Percentiles rank a stretch among this genome's conserved stretches.
Evolutionary conservation across 164 flowering plant species (phyloP).

Genomic region (Magnolia sinica): DNA sequence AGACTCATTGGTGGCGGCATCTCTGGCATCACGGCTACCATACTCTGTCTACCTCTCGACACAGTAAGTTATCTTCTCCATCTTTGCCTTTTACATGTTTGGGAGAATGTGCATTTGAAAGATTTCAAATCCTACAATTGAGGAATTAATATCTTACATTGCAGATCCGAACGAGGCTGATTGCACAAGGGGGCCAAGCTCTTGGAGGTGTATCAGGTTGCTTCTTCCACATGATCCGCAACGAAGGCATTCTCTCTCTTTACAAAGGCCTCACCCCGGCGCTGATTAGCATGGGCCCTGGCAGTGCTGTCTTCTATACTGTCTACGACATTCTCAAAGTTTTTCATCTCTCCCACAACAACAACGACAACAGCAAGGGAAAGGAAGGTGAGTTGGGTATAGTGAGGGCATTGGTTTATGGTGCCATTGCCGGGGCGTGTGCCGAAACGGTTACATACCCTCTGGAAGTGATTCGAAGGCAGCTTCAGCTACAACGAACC

Average conservation of each 20-base stretch:
- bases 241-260: constrained; percentile 18
- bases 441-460: constrained; percentile 20
- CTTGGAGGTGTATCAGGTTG: constrained; percentile 18
- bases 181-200: constrained; percentile 18
- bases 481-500: constrained; percentile 16
- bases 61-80: not conserved
- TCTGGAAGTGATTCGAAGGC: constrained; percentile 18
- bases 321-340: constrained; percentile 18
- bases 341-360: constrained; percentile 7
- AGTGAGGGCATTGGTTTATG: constrained; percentile 11
- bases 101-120: too few species aligned
- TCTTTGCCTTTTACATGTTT: too few species aligned
- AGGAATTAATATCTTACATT: not conserved
- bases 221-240: constrained; percentile 9
- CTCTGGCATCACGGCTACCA: constrained; percentile 17
- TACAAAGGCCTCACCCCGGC: constrained; percentile 23
- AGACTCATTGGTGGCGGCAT: constrained; percentile 18
- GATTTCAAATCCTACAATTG: too few species aligned
- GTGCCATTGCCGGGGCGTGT: constrained; percentile 16
- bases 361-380: not conserved
- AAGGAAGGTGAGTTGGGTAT: constrained; percentile 1
- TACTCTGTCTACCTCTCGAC: constrained; percentile 17
- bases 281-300: constrained; percentile 18
- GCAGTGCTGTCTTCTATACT: constrained; percentile 15
- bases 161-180: constrained; percentile 18